A percentile compares a stretch with the other conserved stretches of the same genome.
phyloP scores from a whole-genome alignment of 2,329 filamentous ascomycete genomes.

The Penicillium sp. region DNA sequence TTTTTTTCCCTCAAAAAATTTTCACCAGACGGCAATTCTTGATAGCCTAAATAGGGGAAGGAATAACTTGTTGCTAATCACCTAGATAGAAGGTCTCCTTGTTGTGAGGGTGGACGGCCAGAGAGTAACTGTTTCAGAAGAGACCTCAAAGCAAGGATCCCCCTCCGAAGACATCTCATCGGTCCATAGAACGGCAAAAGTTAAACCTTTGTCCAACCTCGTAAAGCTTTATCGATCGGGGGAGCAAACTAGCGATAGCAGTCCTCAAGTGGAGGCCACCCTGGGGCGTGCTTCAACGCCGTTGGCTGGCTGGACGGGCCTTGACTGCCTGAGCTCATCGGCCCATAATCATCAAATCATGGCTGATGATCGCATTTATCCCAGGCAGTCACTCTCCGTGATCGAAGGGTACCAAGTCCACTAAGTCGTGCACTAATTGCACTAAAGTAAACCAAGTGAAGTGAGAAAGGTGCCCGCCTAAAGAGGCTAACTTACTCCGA shows the following conservation, averaged over 20 bases:
- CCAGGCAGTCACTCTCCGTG: neutral
- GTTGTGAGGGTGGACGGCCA: neutral
- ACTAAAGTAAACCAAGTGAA: neutral
- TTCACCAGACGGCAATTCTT: neutral
- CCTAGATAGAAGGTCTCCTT: neutral
- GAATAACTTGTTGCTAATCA: too few relatives aligned
- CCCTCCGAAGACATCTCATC: neutral
- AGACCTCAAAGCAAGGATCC: neutral
- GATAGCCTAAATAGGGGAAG: neutral
- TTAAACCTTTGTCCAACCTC: neutral
- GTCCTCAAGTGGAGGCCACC: conserved; percentile 1
- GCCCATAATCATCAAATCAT: neutral
- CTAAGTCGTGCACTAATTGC: neutral
- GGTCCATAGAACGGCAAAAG: neutral
- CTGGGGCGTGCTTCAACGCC: conserved; percentile 1
- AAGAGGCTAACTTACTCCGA: neutral
- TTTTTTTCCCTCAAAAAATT: neutral
- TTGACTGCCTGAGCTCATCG: neutral
- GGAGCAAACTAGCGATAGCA: conserved; percentile 5
- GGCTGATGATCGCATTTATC: neutral
- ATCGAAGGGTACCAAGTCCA: neutral
- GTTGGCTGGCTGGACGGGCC: neutral
- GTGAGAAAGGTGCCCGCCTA: neutral
- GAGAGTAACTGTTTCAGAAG: too few relatives aligned
- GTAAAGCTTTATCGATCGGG: neutral